Evolutionary conservation across 495 filamentous ascomycete genomes (phyloP), one percentile per base, ranked within the genome.

Genomic region (Neohortaea acidophila): DNA sequence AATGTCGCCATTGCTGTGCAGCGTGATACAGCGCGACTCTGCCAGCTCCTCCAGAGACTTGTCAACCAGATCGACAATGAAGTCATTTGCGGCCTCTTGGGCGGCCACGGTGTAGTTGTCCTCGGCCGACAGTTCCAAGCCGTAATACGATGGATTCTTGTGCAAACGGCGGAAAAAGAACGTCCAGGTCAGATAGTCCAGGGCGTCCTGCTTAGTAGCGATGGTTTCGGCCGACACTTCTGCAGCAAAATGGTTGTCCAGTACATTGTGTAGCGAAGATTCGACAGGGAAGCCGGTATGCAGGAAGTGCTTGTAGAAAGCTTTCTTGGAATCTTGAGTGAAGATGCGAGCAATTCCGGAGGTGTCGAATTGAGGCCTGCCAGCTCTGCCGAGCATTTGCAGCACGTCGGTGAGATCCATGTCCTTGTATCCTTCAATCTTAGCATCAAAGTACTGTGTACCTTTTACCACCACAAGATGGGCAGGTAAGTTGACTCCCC

Each of bases 231-330:
- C 81, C 2, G 85, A 92, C 1, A 94, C 77, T 62, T 99, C 89
- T 25, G 89, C 89, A 39, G 83, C 84, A 54, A 99, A 67, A 65
- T 99, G 89, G 64, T 99, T 93, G 58, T 94, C 89, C 2, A 96
- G 66, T 1, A 94, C 89, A 17, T 89, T 93, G 62, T 99, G 89
- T 14, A 99, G 65, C 2, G 84, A 84, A 6, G 85, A 94, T 57
- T 99, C 89, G 18, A 99, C 89, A 0, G 89, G 89, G 59, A 99
- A 99, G 3, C 89, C 89, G 9, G 91, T 96, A 53, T 99, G 89
- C 31, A 99, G 57, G 55, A 99, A 99, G 61, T 99, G 86, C 65
- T 96, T 99, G 62, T 99, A 99, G 60, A 96, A 99, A n/a, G 84
- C 82, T 59, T 99, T 99, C 65, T 96, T 99, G 9, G 85, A 63